Conservation (phyloP, 345 rosid genomes). For the Sapria himalayana region DNA sequence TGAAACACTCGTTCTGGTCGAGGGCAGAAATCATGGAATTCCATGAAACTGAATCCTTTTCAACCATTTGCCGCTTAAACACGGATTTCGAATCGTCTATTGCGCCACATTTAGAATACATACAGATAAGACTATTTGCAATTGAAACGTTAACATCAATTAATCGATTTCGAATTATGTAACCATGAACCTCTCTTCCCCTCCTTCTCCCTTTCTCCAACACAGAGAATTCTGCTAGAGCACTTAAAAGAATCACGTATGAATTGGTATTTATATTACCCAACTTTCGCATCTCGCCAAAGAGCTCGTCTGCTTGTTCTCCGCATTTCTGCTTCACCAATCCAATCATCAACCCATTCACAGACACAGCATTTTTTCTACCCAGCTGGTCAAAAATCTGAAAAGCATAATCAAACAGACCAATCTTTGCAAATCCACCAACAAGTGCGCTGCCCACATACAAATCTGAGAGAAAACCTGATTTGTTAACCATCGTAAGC, state of each 20-base stretch:
- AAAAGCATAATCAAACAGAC: conserved; percentile 31
- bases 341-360: conserved; percentile 84
- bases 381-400: conserved; percentile 44
- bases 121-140: conserved; percentile 68
- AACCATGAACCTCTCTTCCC: conserved; percentile 74
- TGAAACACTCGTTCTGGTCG: conserved; percentile 51
- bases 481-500: conserved; percentile 35
- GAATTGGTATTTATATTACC: conserved; percentile 44
- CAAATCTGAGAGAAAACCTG: conserved; percentile 48
- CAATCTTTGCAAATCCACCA: conserved; percentile 53
- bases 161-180: conserved; percentile 35
- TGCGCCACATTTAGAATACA: conserved; percentile 73
- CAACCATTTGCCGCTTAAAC: conserved; percentile 30
- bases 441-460: conserved; percentile 81
- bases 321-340: conserved; percentile 41
- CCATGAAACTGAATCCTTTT: conserved; percentile 77
- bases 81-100: conserved; percentile 34
- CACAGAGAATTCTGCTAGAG: conserved; percentile 38
- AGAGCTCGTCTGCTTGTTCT: conserved; percentile 51
- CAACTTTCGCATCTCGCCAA: conserved; percentile 25
- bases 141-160: conserved; percentile 23
- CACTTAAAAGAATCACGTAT: conserved; percentile 43
- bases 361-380: conserved; percentile 39
- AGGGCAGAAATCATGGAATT: conserved; percentile 76
- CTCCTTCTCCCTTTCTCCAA: conserved; percentile 38